Base-by-base conservation (phyloP, 2,329 filamentous ascomycete genomes). In the Sarocladium brachiariae region DNA sequence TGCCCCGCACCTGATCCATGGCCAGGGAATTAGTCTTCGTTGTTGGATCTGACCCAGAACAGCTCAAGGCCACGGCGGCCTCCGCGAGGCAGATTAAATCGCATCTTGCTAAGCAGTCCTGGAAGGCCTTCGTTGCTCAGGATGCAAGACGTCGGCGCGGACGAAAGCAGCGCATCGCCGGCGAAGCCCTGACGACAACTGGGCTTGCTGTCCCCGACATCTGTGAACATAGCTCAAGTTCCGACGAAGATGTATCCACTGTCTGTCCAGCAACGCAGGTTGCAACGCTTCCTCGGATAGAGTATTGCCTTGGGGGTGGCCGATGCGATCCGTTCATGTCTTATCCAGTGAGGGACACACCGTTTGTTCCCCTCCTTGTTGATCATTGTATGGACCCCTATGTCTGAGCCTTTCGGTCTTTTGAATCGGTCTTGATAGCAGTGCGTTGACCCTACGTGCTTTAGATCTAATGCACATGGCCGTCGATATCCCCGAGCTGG, bases 391-490 rank as follows among this genome's bases (percentile, higher is more conserved):
- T 45, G 59, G 50, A 3, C 31, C 2, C 19, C n/a, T n/a, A 30
- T 30, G 27, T 30, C 27, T 13, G 13, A 30, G 27, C 19, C 5
- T 31, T 25, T 21, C 3, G 13, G 7, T 21, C 18, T 8, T 34
- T 21, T 14, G 16, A 27, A 16, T 30, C 24, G 38, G 31, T 19
- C 21, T 23, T 25, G 39, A 16, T 19, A 9, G 4, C 13, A 27
- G 6, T 8, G 54, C 21, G 10, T 25, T 43, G 39, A 9, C 11
- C n/a, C 16, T 25, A n/a, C 21, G 3, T 14, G 11, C n/a, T 3
- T 14, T 19, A 59, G 61, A 55, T 51, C 55, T 64, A 18, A 47
- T 60, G 14, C 59, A 64, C 48, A 61, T 64, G 61, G 62, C 59
- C 27, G 51, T 58, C 2, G 61, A 63, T 50, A 63, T 63, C 33